A percentile compares a stretch with the other conserved stretches of the same genome.
Conservation (phyloP, 208 protist species). For the Leishmania arabica region DNA sequence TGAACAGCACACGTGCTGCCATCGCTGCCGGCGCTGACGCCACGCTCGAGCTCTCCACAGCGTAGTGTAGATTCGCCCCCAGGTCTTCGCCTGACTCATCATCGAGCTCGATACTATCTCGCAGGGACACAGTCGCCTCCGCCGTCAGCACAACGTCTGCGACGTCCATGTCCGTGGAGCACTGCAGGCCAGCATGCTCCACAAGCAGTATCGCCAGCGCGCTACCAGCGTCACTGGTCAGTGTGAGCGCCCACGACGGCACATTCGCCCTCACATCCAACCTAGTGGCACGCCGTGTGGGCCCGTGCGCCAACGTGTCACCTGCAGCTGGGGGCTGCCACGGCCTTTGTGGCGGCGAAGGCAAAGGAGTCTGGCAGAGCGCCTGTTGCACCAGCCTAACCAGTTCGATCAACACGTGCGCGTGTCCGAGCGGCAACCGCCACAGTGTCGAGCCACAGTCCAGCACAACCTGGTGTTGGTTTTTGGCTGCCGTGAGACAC, state of each 20-base stretch:
- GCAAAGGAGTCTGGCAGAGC: neutral
- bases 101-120: conserved; percentile 6
- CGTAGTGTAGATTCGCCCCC: neutral
- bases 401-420: conserved; percentile 3
- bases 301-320: neutral
- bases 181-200: conserved; percentile 7
- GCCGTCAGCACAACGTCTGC: conserved; percentile 16
- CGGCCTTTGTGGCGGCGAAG: neutral
- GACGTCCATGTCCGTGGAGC: conserved; percentile 8
- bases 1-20: conserved; percentile 18
- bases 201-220: conserved; percentile 8
- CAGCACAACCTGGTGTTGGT: neutral
- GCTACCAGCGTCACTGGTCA: conserved; percentile 16
- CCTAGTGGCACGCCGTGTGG: neutral
- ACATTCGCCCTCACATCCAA: neutral
- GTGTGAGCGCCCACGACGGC: conserved; percentile 1
- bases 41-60: neutral
- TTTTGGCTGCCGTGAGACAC: neutral
- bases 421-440: conserved; percentile 19
- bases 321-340: neutral
- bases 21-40: neutral
- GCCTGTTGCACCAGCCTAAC: neutral
- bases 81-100: neutral
- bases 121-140: conserved; percentile 9
- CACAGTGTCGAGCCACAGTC: conserved; percentile 12